Conservation (phyloP, 2,329 filamentous ascomycete genomes). For the Sclerotinia spermophila region DNA sequence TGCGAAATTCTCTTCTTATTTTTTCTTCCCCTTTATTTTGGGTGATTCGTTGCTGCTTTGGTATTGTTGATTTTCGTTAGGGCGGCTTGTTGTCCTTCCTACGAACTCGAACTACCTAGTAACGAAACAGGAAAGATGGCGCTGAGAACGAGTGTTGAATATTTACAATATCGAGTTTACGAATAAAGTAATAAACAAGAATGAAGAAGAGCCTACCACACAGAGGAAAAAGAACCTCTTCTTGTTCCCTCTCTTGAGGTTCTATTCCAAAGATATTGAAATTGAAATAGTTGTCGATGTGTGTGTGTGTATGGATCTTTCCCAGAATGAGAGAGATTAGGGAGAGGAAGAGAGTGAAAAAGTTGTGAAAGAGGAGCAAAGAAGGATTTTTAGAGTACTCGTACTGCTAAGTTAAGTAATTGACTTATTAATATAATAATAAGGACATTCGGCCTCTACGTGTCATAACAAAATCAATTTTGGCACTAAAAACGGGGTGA, state of each 20-base stretch:
- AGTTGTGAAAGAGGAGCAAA: not conserved
- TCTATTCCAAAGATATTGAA: constrained; percentile 2
- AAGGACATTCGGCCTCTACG: not conserved
- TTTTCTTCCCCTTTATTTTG: not conserved
- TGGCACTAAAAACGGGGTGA: constrained; percentile 3
- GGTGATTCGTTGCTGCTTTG: constrained; percentile 1
- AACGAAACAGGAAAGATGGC: not conserved
- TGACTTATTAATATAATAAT: not conserved
- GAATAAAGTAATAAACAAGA: not conserved
- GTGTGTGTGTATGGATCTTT: not conserved
- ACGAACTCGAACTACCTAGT: constrained; percentile 7
- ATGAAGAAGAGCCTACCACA: not conserved
- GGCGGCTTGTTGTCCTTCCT: constrained; percentile 14
- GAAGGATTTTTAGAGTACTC: not conserved
- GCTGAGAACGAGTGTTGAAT: constrained; percentile 13
- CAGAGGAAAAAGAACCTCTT: not conserved
- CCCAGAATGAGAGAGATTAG: constrained; percentile 15
- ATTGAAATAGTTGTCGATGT: not conserved
- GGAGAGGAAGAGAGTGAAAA: not conserved
- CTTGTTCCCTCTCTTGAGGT: not conserved
- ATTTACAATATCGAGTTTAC: not conserved
- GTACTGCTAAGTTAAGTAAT: not conserved
- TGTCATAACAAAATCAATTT: not conserved
- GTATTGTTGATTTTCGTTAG: not conserved
- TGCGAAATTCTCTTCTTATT: not conserved